phyloP scores from a whole-genome alignment of 140 eudicot species.

The Oenanthe javanica region DNA sequence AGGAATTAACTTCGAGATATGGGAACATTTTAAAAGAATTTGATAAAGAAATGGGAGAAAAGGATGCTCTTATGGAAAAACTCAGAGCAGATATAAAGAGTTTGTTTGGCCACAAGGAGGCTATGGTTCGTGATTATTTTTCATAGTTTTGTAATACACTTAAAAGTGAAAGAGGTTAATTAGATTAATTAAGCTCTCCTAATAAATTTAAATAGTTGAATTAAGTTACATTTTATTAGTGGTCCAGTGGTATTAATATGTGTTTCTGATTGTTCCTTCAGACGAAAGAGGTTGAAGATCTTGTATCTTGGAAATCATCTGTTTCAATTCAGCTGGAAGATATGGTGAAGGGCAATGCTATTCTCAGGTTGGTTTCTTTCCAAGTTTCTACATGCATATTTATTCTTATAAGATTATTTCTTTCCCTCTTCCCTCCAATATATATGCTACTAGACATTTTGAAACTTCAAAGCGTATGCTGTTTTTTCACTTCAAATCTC shows the following conservation, averaged over 20 bases:
- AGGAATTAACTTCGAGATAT: slow-evolving; percentile 72
- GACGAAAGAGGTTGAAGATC: slow-evolving; percentile 69
- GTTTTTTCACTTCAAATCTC: not conserved
- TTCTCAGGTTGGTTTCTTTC: slow-evolving; percentile 57
- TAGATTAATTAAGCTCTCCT: not conserved
- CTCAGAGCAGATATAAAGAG: slow-evolving; percentile 51
- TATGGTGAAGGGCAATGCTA: slow-evolving; percentile 47
- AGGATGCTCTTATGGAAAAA: slow-evolving; percentile 53
- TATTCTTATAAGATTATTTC: not conserved
- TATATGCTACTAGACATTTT: not conserved
- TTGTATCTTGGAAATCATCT: slow-evolving; percentile 71
- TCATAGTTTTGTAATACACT: not conserved
- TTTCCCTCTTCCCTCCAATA: not conserved
- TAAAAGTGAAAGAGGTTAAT: not conserved
- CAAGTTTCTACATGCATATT: not conserved
- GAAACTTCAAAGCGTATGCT: not conserved
- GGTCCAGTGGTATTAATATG: not conserved
- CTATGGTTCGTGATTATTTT: slow-evolving; percentile 43
- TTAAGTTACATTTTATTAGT: not conserved
- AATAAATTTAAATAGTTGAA: not conserved
- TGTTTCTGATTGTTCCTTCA: slow-evolving; percentile 28
- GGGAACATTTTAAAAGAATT: slow-evolving; percentile 75
- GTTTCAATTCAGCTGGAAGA: slow-evolving; percentile 62
- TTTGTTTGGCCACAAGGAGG: slow-evolving; percentile 60
- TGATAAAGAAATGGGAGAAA: slow-evolving; percentile 61